These are phyloP conservation scores for Sanghuangporus weigelae DNA, from an alignment of 1,284 basidiomycete species.

Conservation along the genomic window DNA sequence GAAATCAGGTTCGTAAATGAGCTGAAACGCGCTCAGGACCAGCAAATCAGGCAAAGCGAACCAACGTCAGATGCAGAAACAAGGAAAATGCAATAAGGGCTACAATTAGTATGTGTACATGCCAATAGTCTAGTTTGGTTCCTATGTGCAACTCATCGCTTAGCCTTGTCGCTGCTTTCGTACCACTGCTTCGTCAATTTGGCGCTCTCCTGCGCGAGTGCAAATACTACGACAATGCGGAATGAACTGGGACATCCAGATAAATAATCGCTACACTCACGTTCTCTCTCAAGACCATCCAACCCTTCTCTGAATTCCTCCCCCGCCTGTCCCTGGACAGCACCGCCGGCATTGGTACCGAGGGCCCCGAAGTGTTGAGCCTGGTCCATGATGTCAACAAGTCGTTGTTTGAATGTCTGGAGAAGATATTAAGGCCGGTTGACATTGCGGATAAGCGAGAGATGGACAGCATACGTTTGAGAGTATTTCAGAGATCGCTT, in stretches of 20 bases:
- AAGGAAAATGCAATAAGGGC: conserved; percentile 23
- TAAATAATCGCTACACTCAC: conserved; percentile 41
- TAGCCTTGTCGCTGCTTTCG: conserved; percentile 58
- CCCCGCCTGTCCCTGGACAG: conserved; percentile 51
- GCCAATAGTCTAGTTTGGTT: conserved; percentile 11
- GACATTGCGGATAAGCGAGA: conserved; percentile 7
- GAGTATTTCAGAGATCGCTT: conserved; percentile 64
- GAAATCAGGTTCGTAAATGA: conserved; percentile 35
- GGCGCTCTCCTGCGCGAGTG: conserved; percentile 76
- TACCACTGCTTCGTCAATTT: conserved; percentile 79
- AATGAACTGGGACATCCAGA: background rate
- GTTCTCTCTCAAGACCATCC: conserved; percentile 81
- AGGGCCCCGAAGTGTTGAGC: conserved; percentile 84
- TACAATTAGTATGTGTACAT: conserved; percentile 4
- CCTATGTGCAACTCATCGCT: conserved; percentile 31
- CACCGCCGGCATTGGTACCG: conserved; percentile 49
- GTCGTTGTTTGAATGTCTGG: conserved; percentile 75
- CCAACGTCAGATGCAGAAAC: conserved; percentile 12
- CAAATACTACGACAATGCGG: conserved; percentile 56
- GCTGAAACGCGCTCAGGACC: conserved; percentile 24
- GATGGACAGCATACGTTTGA: conserved; percentile 44
- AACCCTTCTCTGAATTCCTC: conserved; percentile 84
- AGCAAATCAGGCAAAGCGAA: conserved; percentile 6
- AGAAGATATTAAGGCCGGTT: background rate
- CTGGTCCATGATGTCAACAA: conserved; percentile 82